Conservation (phyloP, 108 stramenopile species). For the Phaeodactylum tricornutum region DNA sequence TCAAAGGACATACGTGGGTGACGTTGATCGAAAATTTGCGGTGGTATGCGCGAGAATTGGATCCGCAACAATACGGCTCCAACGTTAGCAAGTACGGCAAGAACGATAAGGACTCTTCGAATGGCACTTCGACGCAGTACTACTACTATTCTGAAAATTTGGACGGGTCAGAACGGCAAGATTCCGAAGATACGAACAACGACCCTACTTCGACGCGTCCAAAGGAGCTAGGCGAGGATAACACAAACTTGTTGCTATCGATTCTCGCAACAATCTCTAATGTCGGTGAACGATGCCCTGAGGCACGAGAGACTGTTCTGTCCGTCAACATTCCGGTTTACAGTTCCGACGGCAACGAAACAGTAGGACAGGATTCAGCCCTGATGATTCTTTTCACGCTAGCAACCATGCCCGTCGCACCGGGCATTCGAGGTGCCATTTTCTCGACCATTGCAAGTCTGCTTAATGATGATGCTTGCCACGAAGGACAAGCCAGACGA, state of each 20-base stretch:
- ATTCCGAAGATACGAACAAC: no score
- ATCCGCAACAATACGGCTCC: no score
- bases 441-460: constrained; percentile 66
- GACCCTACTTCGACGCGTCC: not conserved
- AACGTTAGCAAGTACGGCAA: no score
- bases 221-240: constrained; percentile 50
- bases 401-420: constrained; percentile 38
- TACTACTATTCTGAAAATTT: no score
- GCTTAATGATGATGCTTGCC: constrained; percentile 15
- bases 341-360: constrained; percentile 1
- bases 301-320: constrained; percentile 40
- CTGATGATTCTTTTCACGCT: constrained; percentile 63
- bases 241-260: constrained; percentile 25
- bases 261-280: constrained; percentile 37
- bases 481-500: constrained; percentile 10
- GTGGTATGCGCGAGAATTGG: constrained; percentile 61
- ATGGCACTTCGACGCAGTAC: no score
- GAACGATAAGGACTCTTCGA: no score
- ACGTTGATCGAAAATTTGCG: constrained; percentile 29
- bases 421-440: constrained; percentile 45
- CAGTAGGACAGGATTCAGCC: constrained; percentile 33
- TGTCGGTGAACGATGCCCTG: constrained; percentile 32
- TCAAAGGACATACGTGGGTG: no score
- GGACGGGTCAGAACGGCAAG: no score
- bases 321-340: constrained; percentile 29